Percentiles rank a stretch among this genome's conserved stretches.
Evolutionary conservation across 1,139 yeast species (phyloP).

Genomic region (Hemisphaericaspora xylofermentans): DNA sequence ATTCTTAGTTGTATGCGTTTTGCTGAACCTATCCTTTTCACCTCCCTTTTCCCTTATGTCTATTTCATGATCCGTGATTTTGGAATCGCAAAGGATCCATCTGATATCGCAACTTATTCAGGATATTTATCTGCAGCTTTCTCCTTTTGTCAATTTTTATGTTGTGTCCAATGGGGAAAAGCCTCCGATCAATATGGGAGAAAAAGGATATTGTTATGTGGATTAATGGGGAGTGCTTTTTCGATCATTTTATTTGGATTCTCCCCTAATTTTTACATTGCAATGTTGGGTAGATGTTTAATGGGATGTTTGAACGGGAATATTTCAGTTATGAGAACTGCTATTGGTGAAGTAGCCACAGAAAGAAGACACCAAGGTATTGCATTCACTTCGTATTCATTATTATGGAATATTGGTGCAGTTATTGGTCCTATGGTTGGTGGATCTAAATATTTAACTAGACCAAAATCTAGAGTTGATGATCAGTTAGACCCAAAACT

Average conservation of each 20-base stretch:
- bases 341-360: conserved; percentile 58
- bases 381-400: conserved; percentile 60
- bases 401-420: conserved; percentile 58
- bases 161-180: conserved; percentile 60
- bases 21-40: conserved; percentile 63
- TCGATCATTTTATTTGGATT: conserved; percentile 55
- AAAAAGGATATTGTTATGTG: conserved; percentile 52
- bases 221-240: conserved; percentile 50
- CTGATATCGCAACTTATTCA: conserved; percentile 54
- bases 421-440: conserved; percentile 52
- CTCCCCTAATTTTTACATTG: conserved; percentile 48
- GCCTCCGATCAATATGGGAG: conserved; percentile 56
- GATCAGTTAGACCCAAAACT: conserved; percentile 7
- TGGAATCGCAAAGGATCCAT: conserved; percentile 49
- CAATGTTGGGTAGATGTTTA: conserved; percentile 49
- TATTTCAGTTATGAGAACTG: conserved; percentile 59
- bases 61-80: conserved; percentile 64
- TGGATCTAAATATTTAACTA: conserved; percentile 39
- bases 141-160: conserved; percentile 54
- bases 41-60: conserved; percentile 63
- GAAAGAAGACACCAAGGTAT: conserved; percentile 59
- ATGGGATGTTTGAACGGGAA: conserved; percentile 63
- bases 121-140: conserved; percentile 59
- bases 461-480: conserved; percentile 19
- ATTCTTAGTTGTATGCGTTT: conserved; percentile 48